Base-by-base conservation (phyloP, 1,284 basidiomycete genomes). In the Amylostereum areolatum region DNA sequence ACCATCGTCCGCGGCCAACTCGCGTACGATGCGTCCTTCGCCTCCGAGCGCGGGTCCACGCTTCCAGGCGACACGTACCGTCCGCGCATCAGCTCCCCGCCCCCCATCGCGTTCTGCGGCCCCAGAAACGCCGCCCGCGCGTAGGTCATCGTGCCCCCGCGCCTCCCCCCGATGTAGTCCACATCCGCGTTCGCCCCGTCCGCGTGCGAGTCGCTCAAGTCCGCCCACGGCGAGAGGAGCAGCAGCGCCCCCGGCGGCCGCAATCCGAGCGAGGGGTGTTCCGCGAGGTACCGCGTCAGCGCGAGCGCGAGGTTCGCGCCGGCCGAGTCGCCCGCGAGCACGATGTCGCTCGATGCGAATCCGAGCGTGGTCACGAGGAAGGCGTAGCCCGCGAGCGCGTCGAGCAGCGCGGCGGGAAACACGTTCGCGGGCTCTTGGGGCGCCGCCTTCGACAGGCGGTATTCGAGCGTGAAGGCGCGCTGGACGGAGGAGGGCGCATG, bases 361-460 rank as follows among this genome's bases (percentile, higher is more conserved):
- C 71, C 69, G 29, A 75, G 55, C 0, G 51, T 56, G 8, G 71
- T 55, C n/a, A 80, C 67, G 4, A 83, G 69, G 57, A 81, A 75
- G 27, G 65, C 52, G 55, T 82, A 83, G 0, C 73, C 74, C 0
- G 76, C 71, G 24, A 81, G 62, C 0, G 70, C 74, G 51, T 83
- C 81, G 27, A 83, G 56, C 1, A 83, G 68, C 1, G 77, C 76
- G 1, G 78, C 66, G 0, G 81, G 80, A 62, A 80, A 83, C 0
- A 75, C 59, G 37, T 69, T 59, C 2, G 47, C 48, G 0, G 52
- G 35, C 0, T 45, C 40, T 29, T 57, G 58, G 0, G 68, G 66
- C 2, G 57, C 49, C 0, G 58, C 52, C 10, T 52, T 49, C 10
- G 59, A 59, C 25, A 64, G 55, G 32, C 66, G 63, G 52, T 68